A percentile compares a stretch with the other conserved stretches of the same genome.
Evolutionary conservation across 306 rosid species (phyloP).

Genomic region (Inga laurina): DNA sequence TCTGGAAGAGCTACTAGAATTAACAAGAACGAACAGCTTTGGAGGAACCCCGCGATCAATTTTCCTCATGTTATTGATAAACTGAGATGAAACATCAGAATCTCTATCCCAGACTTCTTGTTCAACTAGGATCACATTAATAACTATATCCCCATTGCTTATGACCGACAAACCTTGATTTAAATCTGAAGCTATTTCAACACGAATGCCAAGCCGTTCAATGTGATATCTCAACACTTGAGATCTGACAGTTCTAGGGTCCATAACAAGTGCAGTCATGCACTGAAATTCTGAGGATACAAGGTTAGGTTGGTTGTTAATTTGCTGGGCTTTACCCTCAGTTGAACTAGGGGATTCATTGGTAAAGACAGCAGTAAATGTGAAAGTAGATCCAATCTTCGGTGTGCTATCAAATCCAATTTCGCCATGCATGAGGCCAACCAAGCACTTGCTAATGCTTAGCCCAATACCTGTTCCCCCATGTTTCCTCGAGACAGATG

Average conservation of each 20-base stretch:
- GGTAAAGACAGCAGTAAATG: constrained; percentile 82
- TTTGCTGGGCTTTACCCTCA: constrained; percentile 53
- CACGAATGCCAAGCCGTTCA: constrained; percentile 78
- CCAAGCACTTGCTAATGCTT: constrained; percentile 96
- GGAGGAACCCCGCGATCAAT: constrained; percentile 48
- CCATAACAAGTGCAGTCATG: constrained; percentile 76
- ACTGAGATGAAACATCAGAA: constrained; percentile 41
- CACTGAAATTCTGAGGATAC: constrained; percentile 70
- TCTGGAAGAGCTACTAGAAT: constrained; percentile 53
- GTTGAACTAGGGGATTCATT: constrained; percentile 48
- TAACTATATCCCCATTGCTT: constrained; percentile 45
- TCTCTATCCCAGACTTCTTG: constrained; percentile 88
- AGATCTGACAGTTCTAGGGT: constrained; percentile 73
- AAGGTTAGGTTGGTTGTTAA: constrained; percentile 57
- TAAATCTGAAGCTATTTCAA: constrained; percentile 66
- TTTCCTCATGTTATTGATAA: constrained; percentile 48
- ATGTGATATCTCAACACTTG: constrained; percentile 88
- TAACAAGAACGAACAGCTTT: constrained; percentile 72
- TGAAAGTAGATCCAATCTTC: constrained; percentile 85
- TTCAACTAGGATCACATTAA: constrained; percentile 72
- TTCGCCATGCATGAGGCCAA: constrained; percentile 95
- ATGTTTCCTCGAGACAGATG: constrained; percentile 85
- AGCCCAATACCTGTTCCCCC: constrained; percentile 98
- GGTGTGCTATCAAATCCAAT: constrained; percentile 87
- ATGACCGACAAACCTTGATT: constrained; percentile 57